Evolutionary conservation across 495 filamentous ascomycete genomes (phyloP), one percentile per base, ranked within the genome.

Genomic region (Bacidia rubella): DNA sequence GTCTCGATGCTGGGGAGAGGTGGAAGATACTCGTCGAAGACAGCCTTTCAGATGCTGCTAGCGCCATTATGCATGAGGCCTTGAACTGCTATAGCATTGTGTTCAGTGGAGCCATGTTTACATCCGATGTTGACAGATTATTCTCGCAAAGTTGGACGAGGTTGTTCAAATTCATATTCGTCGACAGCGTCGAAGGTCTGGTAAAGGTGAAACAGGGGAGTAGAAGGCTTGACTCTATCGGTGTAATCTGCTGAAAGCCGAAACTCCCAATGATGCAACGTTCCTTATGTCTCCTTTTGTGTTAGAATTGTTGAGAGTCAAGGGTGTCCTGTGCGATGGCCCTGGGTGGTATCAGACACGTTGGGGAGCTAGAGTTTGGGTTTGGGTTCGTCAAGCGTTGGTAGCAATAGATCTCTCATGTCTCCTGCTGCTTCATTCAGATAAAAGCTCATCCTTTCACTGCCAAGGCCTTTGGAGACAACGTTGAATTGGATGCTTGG

Each of bases 401-500:
- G 86, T 65, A 90, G 69, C 65, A 99, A 73, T 52, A 99, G 63
- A 64, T 95, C 90, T 58, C 92, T 76, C 60, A 97, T 78, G 53
- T 99, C 93, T 44, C 78, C 76, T 4, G 90, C 93, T 1, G 93
- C 92, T 70, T 96, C 90, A 63, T 83, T 92, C 62, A 99, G 67
- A 72, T 83, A 97, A 75, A 86, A 86, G 69, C 84, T 86, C 90
- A 99, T 95, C 63, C 86, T 83, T 61, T 95, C 80, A 60, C 81
- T 84, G 50, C 90, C 92, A 22, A 95, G 73, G 50, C 85, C 82
- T 78, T 97, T 99, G 70, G 81, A 88, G 56, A 90, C 87, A 63
- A 99, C 85, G 74, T 99, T 99, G 77, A 97, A 97, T 77, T 96
- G 90, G 56, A 99, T 75, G 67, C 87, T 89, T 55, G 40, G 41